Evolutionary conservation across 306 rosid genomes (phyloP).

Genomic region (Cucumis melo): DNA sequence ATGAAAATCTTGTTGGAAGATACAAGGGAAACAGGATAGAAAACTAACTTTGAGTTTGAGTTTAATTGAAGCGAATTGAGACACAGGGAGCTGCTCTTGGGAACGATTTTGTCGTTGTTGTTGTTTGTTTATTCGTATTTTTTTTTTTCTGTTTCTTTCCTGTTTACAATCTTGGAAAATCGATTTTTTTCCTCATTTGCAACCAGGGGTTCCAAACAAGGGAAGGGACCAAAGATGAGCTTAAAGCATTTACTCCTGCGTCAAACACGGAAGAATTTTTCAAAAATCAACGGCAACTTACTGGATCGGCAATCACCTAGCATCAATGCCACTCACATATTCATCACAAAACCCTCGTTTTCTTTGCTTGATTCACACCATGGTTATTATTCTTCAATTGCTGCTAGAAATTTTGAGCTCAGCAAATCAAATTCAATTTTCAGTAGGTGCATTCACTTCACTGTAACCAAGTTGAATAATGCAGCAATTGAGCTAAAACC

Average conservation of each 20-base stretch:
- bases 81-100: neutral
- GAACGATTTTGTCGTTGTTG: too few relatives aligned
- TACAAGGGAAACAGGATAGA: neutral
- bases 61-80: neutral
- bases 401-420: conserved; percentile 1
- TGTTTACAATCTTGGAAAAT: neutral
- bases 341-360: conserved; percentile 7
- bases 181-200: neutral
- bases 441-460: conserved; percentile 22
- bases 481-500: conserved; percentile 6
- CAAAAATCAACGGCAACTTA: conserved; percentile 19
- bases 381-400: neutral
- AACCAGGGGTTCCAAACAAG: neutral
- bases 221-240: conserved; percentile 20
- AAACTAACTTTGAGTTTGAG: neutral
- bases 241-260: conserved; percentile 27
- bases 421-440: neutral
- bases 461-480: conserved; percentile 8
- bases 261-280: conserved; percentile 17
- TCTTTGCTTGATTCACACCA: neutral
- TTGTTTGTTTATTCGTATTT: too few relatives aligned
- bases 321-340: neutral
- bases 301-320: neutral
- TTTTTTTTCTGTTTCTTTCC: too few relatives aligned
- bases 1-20: neutral